Percentiles rank a stretch among this genome's conserved stretches.
Evolutionary conservation across 169 alveolate genomes (phyloP).

Genomic region (Babesia ovata): DNA sequence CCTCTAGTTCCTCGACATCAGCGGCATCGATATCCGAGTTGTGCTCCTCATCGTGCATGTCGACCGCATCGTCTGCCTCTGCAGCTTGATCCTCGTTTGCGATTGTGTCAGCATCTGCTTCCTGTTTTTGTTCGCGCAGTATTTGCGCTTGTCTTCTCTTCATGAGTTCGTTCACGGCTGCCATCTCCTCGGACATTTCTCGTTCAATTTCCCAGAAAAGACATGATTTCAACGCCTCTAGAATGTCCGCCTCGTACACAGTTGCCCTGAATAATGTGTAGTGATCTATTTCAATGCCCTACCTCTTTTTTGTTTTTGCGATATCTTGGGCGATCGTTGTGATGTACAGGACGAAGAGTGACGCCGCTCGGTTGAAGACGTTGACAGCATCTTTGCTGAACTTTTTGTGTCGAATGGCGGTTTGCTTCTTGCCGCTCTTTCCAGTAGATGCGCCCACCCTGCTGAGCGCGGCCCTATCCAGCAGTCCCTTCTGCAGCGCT

Average conservation of each 20-base stretch:
- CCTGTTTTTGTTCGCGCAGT: conserved; percentile 6
- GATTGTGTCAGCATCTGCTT: conserved; percentile 1
- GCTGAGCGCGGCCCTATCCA: conserved; percentile 4
- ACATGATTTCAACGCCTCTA: conserved; percentile 52
- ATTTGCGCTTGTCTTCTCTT: conserved; percentile 8
- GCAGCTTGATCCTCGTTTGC: conserved; percentile 15
- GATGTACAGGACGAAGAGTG: conserved; percentile 64
- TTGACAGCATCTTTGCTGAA: conserved; percentile 54
- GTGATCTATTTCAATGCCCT: neutral
- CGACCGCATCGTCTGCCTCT: conserved; percentile 61
- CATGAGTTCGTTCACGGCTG: conserved; percentile 14
- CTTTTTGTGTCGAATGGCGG: conserved; percentile 36
- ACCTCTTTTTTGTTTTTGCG: conserved; percentile 62
- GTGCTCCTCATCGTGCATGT: conserved; percentile 59
- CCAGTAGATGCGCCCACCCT: neutral
- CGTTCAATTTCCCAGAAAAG: conserved; percentile 61
- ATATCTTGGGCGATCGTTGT: conserved; percentile 56
- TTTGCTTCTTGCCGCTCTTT: conserved; percentile 14
- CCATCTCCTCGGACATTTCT: conserved; percentile 27
- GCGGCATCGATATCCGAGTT: conserved; percentile 71
- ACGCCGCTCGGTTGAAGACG: conserved; percentile 58
- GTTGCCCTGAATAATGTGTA: conserved; percentile 28
- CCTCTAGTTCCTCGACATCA: conserved; percentile 69
- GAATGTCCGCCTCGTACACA: conserved; percentile 52
- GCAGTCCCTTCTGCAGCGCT: conserved; percentile 51